phyloP scores from a whole-genome alignment of 2,329 filamentous ascomycete genomes.

The Scedosporium dehoogii region DNA sequence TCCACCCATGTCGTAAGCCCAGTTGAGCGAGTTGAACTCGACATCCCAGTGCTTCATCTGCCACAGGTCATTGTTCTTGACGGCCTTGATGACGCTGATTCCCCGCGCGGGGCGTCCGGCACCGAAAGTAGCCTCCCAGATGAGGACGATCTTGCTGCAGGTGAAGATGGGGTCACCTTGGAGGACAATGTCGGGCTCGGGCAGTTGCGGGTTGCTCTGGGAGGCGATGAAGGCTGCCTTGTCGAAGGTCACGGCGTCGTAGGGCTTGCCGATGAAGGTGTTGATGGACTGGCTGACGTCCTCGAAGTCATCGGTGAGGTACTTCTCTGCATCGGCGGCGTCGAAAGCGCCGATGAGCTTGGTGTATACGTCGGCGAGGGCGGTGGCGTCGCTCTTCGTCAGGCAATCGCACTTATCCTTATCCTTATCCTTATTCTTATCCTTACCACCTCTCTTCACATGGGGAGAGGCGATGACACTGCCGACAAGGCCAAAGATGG shows the following conservation, averaged over 20 bases:
- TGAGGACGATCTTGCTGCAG: slow-evolving; percentile 9
- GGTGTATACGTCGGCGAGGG: slow-evolving; percentile 24
- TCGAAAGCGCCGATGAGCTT: slow-evolving; percentile 45
- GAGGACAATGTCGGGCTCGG: slow-evolving; percentile 6
- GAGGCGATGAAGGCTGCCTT: slow-evolving; percentile 8
- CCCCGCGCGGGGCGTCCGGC: slow-evolving; percentile 8
- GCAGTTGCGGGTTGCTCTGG: slow-evolving; percentile 5
- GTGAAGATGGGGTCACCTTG: slow-evolving; percentile 7
- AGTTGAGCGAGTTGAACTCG: slow-evolving; percentile 13
- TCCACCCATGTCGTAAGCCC: slow-evolving; percentile 10
- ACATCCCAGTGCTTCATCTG: slow-evolving; percentile 11
- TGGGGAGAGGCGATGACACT: background rate
- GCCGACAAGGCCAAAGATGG: slow-evolving; percentile 2
- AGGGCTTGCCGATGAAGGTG: slow-evolving; percentile 10
- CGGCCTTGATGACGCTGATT: slow-evolving; percentile 12
- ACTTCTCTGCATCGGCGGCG: slow-evolving; percentile 24
- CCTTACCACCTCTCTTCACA: background rate
- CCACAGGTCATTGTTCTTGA: slow-evolving; percentile 11
- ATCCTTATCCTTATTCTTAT: no score
- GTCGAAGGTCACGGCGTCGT: slow-evolving; percentile 10
- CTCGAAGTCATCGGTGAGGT: slow-evolving; percentile 10
- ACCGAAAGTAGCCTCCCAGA: slow-evolving; percentile 11
- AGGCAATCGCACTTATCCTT: slow-evolving; percentile 9
- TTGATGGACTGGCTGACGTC: slow-evolving; percentile 12
- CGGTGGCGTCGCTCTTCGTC: slow-evolving; percentile 8